Percentiles rank a stretch among this genome's conserved stretches.
Conservation (phyloP, 306 rosid species). For the Rosa rugosa region DNA sequence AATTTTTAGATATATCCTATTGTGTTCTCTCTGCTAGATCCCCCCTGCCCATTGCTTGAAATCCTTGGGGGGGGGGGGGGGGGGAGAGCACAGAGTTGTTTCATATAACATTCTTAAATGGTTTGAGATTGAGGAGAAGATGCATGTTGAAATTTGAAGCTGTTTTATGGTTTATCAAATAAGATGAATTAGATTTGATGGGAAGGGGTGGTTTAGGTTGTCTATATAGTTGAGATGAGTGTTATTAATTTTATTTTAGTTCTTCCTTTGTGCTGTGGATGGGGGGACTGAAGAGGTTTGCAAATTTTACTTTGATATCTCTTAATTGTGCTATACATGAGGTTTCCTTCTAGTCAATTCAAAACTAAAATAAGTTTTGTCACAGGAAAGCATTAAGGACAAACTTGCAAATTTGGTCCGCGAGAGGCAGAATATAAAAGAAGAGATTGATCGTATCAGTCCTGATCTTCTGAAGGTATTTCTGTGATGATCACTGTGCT, state of each 20-base stretch:
- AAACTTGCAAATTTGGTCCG: conserved; percentile 65
- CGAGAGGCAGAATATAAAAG: conserved; percentile 67
- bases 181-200: not conserved
- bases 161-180: not conserved
- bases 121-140: not conserved
- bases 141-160: not conserved
- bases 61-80: too few species aligned
- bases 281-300: not conserved
- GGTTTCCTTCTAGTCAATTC: conserved; percentile 21
- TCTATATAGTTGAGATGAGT: not conserved
- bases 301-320: not conserved
- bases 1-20: not conserved
- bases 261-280: not conserved
- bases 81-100: too few species aligned
- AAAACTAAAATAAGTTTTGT: conserved; percentile 17
- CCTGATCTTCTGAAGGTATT: conserved; percentile 82
- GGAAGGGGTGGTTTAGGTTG: not conserved
- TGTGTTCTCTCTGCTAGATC: too few species aligned
- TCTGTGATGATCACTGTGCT: conserved; percentile 21
- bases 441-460: conserved; percentile 71
- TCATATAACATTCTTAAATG: too few species aligned
- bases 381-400: conserved; percentile 86
- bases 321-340: not conserved
- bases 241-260: not conserved
- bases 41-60: too few species aligned